phyloP scores from a whole-genome alignment of 768 basidiomycete species.

The Coprinopsis marcescibilis region DNA sequence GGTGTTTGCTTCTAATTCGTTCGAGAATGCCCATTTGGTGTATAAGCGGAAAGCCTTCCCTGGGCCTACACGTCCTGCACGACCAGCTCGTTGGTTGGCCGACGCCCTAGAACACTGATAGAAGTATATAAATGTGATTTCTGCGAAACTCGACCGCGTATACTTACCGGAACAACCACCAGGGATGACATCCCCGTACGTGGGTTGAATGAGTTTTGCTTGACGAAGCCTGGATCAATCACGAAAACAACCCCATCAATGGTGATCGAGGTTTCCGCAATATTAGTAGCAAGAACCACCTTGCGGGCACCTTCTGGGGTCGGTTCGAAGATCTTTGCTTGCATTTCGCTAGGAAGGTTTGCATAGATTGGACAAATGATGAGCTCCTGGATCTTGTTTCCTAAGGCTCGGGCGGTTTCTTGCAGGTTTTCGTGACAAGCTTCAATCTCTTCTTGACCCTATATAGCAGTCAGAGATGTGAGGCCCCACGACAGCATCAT shows the following conservation, averaged over 20 bases:
- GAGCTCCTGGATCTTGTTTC: slow-evolving; percentile 93
- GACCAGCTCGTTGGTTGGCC: slow-evolving; percentile 93
- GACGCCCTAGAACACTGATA: slow-evolving; percentile 90
- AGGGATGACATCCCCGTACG: slow-evolving; percentile 98
- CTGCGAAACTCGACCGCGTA: background rate
- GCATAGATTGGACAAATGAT: slow-evolving; percentile 98
- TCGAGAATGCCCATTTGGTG: slow-evolving; percentile 96
- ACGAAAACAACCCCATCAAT: slow-evolving; percentile 99
- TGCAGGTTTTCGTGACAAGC: slow-evolving; percentile 93
- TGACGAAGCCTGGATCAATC: slow-evolving; percentile 98
- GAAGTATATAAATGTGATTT: background rate
- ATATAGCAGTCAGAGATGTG: slow-evolving; percentile 11
- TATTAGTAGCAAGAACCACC: slow-evolving; percentile 97
- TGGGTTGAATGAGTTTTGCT: slow-evolving; percentile 98
- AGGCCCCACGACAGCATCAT: slow-evolving; percentile 3
- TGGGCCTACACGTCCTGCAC: slow-evolving; percentile 96
- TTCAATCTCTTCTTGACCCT: slow-evolving; percentile 99
- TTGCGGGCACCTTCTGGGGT: slow-evolving; percentile 95
- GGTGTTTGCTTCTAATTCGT: slow-evolving; percentile 95
- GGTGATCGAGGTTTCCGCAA: slow-evolving; percentile 99
- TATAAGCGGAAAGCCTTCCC: slow-evolving; percentile 98
- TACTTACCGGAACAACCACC: slow-evolving; percentile 86
- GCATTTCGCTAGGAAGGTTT: slow-evolving; percentile 99
- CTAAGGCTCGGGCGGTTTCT: slow-evolving; percentile 90
- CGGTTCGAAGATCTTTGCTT: slow-evolving; percentile 98